These are phyloP conservation scores for Aureoboletus auriporus DNA, from an alignment of 768 basidiomycete species.

Conservation along the genomic window DNA sequence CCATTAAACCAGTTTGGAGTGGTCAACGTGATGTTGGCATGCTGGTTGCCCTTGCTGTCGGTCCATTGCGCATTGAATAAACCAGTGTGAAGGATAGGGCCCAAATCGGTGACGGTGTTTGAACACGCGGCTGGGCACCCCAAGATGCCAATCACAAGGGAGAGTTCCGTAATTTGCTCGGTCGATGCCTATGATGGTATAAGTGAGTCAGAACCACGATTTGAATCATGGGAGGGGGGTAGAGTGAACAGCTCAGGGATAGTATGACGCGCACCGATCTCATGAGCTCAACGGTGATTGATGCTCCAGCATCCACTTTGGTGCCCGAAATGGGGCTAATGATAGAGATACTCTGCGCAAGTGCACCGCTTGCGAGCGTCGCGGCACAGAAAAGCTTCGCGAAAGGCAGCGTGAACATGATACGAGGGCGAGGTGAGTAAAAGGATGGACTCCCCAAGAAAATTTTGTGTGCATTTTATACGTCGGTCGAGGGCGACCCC, in stretches of 20 bases:
- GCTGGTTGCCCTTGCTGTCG: background rate
- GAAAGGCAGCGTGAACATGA: conserved; percentile 9
- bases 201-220: background rate
- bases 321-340: conserved; percentile 30
- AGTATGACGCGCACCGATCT: conserved; percentile 33
- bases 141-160: background rate
- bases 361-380: conserved; percentile 14
- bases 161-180: background rate
- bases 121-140: background rate
- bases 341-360: conserved; percentile 40
- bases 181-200: background rate
- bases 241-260: too few species aligned
- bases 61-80: background rate
- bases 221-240: too few species aligned
- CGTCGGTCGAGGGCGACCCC: too few species aligned
- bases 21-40: background rate
- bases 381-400: conserved; percentile 6
- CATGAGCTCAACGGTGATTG: conserved; percentile 36
- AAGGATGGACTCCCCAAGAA: too few species aligned
- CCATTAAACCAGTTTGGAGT: conserved; percentile 2
- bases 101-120: background rate
- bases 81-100: background rate
- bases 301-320: conserved; percentile 29
- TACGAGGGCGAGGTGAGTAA: background rate
- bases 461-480: too few species aligned